Percentiles rank a stretch among this genome's conserved stretches.
These are phyloP conservation scores for Nakaseomyces bracarensis DNA, from an alignment of 1,139 yeast species.

Conservation along the genomic window DNA sequence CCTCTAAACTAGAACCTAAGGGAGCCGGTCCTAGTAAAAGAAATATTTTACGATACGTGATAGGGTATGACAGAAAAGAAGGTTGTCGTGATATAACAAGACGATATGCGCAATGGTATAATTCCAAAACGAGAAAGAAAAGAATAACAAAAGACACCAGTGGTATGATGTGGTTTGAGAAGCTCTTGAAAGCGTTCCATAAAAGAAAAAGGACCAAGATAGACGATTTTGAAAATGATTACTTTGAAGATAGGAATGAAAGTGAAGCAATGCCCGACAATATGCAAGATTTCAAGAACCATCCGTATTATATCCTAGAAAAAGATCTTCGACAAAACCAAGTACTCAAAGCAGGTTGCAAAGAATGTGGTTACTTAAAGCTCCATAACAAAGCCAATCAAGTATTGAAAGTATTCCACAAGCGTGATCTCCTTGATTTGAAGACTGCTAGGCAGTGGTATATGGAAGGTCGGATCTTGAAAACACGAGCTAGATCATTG, in stretches of 20 bases:
- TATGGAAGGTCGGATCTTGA: constrained; percentile 66
- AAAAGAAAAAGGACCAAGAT: constrained; percentile 37
- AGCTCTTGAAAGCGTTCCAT: constrained; percentile 24
- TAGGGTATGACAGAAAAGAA: constrained; percentile 64
- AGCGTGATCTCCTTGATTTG: constrained; percentile 55
- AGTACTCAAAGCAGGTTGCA: constrained; percentile 48
- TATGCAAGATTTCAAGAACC: constrained; percentile 73
- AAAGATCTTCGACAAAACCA: constrained; percentile 66
- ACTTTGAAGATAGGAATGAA: constrained; percentile 56
- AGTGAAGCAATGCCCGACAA: constrained; percentile 85
- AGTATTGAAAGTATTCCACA: constrained; percentile 49
- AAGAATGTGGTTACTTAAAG: constrained; percentile 67
- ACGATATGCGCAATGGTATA: constrained; percentile 62
- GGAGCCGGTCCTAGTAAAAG: constrained; percentile 47
- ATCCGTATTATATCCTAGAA: constrained; percentile 80
- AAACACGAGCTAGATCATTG: constrained; percentile 60
- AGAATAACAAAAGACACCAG: constrained; percentile 54
- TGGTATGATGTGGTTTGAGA: constrained; percentile 58
- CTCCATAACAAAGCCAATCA: constrained; percentile 33
- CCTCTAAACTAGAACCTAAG: constrained; percentile 65
- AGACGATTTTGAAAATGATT: constrained; percentile 65
- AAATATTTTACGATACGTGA: constrained; percentile 61
- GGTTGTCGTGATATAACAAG: constrained; percentile 77
- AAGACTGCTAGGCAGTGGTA: constrained; percentile 84
- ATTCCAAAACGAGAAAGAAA: constrained; percentile 67